Evolutionary conservation across 345 rosid species (phyloP).

Genomic region (Salix brachista): DNA sequence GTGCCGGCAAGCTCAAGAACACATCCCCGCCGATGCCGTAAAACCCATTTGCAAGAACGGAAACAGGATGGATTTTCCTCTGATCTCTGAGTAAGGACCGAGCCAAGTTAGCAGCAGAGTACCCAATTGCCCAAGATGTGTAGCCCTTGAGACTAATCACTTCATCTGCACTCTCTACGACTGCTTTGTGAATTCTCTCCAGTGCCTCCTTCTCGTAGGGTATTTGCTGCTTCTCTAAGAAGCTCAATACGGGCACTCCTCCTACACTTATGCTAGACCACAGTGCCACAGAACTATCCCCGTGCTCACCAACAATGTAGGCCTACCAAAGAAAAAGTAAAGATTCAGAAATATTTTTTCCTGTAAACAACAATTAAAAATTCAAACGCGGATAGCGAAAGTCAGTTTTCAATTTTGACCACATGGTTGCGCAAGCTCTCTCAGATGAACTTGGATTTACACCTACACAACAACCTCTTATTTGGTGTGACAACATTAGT

Average conservation of each 20-base stretch:
- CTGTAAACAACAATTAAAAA: neutral
- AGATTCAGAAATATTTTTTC: neutral
- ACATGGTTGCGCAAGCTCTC: neutral
- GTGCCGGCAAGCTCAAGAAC: constrained; percentile 84
- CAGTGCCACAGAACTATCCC: constrained; percentile 90
- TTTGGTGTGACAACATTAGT: no score
- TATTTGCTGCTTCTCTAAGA: constrained; percentile 65
- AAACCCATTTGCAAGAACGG: constrained; percentile 82
- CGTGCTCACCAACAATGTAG: constrained; percentile 84
- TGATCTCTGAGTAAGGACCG: constrained; percentile 73
- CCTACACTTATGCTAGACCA: constrained; percentile 96
- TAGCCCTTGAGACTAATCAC: constrained; percentile 85
- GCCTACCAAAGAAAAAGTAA: constrained; percentile 39
- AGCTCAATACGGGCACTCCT: constrained; percentile 80
- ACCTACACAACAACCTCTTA: no score
- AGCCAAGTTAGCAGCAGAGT: constrained; percentile 80
- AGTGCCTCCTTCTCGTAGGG: constrained; percentile 70
- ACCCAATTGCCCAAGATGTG: constrained; percentile 98
- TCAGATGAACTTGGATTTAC: no score
- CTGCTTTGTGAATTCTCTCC: constrained; percentile 70
- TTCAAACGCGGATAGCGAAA: neutral
- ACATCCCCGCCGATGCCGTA: constrained; percentile 69
- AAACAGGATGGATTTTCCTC: constrained; percentile 83
- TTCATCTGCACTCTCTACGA: constrained; percentile 65
- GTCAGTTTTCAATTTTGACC: neutral